Base-by-base conservation (phyloP, 2,329 filamentous ascomycete species). In the Cladosporium austrohemisphaericum region DNA sequence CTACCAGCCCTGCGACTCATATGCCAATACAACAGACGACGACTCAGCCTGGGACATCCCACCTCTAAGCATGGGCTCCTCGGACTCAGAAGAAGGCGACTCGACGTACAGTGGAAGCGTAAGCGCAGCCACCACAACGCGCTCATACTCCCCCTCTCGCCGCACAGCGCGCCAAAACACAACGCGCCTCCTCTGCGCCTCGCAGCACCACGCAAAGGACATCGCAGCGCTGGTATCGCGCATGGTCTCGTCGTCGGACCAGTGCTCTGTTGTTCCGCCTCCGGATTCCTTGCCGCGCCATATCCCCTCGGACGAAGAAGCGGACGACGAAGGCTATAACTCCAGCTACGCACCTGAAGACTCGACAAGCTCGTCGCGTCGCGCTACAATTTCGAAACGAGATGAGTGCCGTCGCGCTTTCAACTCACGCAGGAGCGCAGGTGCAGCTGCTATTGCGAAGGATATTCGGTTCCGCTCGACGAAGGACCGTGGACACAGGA, bases 241-340 rank as follows among this genome's bases (percentile, higher is more conserved):
- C 51, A 72, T 74, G 65, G 62, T 72, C 45, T 57, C 68, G 2
- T 55, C 57, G 28, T 62, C 66, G 41, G 67, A 73, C 51, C 72
- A 75, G 51, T 74, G 72, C 61, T 60, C 55, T 6, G 52, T 66
- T 5, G 32, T 54, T 8, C 16, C 44, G 18, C 49, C 54, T 10
- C 54, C 49, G n/a, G 50, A 47, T 13, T 35, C 38, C 20, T n/a
- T 44, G 10, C 31, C 25, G 9, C 41, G 41, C 28, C 18, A 18
- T 26, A 14, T 43, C n/a, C 18, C 37, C 23, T 35, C 37, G 10
- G 19, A 35, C 22, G 47, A 47, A 3, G 41, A 45, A 25, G 29
- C 41, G 11, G 41, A 50, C 23, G 47, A 43, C 16, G 47, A 50
- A 28, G 47, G 47, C 23, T 50, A 50, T 18, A 50, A 36, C 11